A percentile compares a stretch with the other conserved stretches of the same genome.
These are phyloP conservation scores for Simmondsia chinensis DNA, from an alignment of 148 eudicot genomes.

Conservation along the genomic window DNA sequence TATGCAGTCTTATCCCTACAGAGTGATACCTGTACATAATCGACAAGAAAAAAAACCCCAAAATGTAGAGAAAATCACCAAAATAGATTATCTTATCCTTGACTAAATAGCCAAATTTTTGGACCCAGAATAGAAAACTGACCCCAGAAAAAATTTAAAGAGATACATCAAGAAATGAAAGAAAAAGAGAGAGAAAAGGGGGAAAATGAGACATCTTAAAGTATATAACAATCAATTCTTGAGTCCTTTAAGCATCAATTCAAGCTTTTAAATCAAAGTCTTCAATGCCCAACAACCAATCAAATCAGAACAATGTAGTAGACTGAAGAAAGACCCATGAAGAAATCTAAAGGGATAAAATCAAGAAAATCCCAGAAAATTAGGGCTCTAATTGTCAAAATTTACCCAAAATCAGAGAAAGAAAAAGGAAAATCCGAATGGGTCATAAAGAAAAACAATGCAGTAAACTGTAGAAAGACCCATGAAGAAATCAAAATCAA, in stretches of 20 bases:
- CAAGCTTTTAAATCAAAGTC: no score
- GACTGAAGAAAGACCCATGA: neutral
- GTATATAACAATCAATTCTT: no score
- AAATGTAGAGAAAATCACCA: neutral
- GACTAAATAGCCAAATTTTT: constrained; percentile 3
- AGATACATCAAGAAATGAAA: constrained; percentile 5
- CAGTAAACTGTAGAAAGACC: no score
- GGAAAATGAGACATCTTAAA: no score
- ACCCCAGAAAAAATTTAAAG: neutral
- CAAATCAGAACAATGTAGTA: constrained; percentile 5
- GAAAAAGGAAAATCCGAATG: neutral
- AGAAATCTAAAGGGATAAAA: neutral
- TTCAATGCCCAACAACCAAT: constrained; percentile 10
- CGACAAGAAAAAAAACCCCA: neutral
- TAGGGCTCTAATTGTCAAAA: no score
- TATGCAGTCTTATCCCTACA: no score
- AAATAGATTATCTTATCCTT: constrained; percentile 3
- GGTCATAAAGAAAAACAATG: neutral
- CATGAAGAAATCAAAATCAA: no score
- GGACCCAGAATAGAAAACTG: neutral
- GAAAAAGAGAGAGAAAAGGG: neutral
- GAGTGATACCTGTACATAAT: neutral
- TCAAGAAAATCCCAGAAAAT: no score
- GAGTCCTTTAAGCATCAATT: no score
- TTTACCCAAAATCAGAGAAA: neutral